phyloP scores from a whole-genome alignment of 192 early-diverging fungal species.

The Allomyces macrogynus region DNA sequence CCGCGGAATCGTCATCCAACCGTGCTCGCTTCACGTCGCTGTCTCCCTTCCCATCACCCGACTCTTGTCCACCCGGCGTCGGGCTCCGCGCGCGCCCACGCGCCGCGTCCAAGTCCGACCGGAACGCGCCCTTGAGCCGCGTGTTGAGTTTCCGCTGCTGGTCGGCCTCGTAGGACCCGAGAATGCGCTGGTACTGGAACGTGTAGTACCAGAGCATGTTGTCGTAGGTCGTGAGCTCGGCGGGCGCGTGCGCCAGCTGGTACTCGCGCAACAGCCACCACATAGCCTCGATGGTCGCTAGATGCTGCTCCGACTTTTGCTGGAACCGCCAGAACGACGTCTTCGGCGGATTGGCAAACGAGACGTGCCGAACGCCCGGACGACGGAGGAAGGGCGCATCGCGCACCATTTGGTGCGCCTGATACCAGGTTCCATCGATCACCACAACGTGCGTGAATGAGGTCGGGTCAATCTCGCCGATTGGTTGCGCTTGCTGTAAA shows the following conservation, averaged over 20 bases:
- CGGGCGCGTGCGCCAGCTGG: neutral
- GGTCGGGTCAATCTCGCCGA: slow-evolving; percentile 2
- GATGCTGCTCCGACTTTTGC: slow-evolving; percentile 1
- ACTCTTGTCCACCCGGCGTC: no score
- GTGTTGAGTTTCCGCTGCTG: neutral
- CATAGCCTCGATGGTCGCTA: slow-evolving; percentile 5
- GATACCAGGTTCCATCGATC: slow-evolving; percentile 6
- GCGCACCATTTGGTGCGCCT: slow-evolving; percentile 3
- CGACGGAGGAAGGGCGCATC: neutral
- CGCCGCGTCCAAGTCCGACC: neutral
- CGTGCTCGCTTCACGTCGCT: no score
- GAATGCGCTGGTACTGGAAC: neutral
- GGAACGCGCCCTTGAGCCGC: neutral
- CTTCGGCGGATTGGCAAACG: slow-evolving; percentile 1
- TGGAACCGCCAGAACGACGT: slow-evolving; percentile 5
- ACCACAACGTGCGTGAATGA: slow-evolving; percentile 1
- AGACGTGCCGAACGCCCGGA: neutral
- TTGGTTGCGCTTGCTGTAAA: slow-evolving; percentile 1
- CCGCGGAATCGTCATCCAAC: no score
- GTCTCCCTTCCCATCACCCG: no score
- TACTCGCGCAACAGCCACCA: slow-evolving; percentile 3
- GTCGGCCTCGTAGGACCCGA: neutral
- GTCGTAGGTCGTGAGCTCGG: neutral
- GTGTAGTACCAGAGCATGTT: neutral
- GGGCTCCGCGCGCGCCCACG: neutral